Percentiles rank a stretch among this genome's conserved stretches.
phyloP scores from a whole-genome alignment of 2,329 filamentous ascomycete genomes.

The Colletotrichum sp. region DNA sequence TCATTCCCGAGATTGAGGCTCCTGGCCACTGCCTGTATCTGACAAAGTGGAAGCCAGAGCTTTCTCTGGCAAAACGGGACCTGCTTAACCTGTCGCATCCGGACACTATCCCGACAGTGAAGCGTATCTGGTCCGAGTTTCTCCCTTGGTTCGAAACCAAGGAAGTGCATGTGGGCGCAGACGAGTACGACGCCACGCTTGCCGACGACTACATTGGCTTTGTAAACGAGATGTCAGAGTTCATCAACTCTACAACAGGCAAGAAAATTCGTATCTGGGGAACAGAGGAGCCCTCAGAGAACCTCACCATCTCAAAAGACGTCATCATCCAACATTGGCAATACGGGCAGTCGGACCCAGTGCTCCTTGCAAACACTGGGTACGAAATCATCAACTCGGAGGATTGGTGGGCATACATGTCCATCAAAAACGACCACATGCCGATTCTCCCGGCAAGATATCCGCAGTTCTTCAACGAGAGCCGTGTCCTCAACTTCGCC shows the following conservation, averaged over 20 bases:
- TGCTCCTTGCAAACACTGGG: constrained; percentile 38
- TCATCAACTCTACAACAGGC: constrained; percentile 37
- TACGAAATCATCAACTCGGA: constrained; percentile 50
- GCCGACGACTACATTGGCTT: constrained; percentile 55
- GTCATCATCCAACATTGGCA: constrained; percentile 50
- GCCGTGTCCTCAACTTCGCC: constrained; percentile 49
- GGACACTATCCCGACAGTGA: constrained; percentile 53
- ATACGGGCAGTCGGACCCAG: constrained; percentile 43
- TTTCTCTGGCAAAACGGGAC: constrained; percentile 50
- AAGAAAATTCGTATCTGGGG: constrained; percentile 59
- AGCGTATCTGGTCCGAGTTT: constrained; percentile 56
- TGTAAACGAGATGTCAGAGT: constrained; percentile 54
- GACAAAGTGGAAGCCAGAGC: constrained; percentile 60
- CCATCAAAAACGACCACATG: constrained; percentile 56
- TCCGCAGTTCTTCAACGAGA: constrained; percentile 50
- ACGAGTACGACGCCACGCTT: constrained; percentile 51
- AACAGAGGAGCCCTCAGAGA: constrained; percentile 45
- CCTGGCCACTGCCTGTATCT: constrained; percentile 58
- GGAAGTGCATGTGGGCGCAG: constrained; percentile 58
- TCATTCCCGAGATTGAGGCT: constrained; percentile 60
- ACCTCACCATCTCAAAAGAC: constrained; percentile 40
- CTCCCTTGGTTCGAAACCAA: constrained; percentile 60
- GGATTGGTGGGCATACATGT: constrained; percentile 60
- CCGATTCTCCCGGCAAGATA: constrained; percentile 50
- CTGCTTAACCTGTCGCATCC: constrained; percentile 58